Base-by-base conservation (phyloP, 2,329 filamentous ascomycete species). In the Fusarium pilosicola region DNA sequence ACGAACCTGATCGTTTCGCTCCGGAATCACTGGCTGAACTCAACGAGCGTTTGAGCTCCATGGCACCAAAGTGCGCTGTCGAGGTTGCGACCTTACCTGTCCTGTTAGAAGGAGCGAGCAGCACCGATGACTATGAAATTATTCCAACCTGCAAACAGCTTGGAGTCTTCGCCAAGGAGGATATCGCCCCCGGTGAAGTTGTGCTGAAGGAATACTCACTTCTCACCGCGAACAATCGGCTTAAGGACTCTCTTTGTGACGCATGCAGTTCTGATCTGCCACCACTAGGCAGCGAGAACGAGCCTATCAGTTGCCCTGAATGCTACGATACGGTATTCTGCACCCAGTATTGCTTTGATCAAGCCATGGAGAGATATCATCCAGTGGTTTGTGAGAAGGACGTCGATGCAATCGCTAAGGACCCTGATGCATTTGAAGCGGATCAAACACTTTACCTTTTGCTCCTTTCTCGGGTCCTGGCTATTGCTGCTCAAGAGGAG, bases 201-300 rank as follows among this genome's bases (percentile, higher is more conserved):
- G 90, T 98, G 5, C 87, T 99, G 36, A 86, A 89, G 54, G 96
- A 99, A 79, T 93, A 92, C 69, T 96, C 95, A 14, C 88, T 97
- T 13, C 85, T 99, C 45, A 97, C 95, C 5, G 95, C 94, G 51
- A 96, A 96, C 76, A 96, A 96, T 80, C 91, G 94, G 36, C 88
- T 96, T 18, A 94, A 97, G 79, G 95, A 97, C 71, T 88, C 93
- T 9, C 88, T 96, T 36, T 98, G 96, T 82, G 96, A 98, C 81
- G 95, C 95, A 20, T 98, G 96, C 81, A 94, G 94, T 77, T 87
- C 88, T 13, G 89, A 90, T 30, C 87, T 97, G 11, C 93, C 93
- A 2, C 86, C 87, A 0, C 83, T 93, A 32, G 84, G 84, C 34
- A 81, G 81, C 56, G 81, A 87, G 14, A 77, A 84, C 78, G 56